Percentiles rank a stretch among this genome's conserved stretches.
Evolutionary conservation across 169 alveolate genomes (phyloP).

Genomic region (Theileria equi): DNA sequence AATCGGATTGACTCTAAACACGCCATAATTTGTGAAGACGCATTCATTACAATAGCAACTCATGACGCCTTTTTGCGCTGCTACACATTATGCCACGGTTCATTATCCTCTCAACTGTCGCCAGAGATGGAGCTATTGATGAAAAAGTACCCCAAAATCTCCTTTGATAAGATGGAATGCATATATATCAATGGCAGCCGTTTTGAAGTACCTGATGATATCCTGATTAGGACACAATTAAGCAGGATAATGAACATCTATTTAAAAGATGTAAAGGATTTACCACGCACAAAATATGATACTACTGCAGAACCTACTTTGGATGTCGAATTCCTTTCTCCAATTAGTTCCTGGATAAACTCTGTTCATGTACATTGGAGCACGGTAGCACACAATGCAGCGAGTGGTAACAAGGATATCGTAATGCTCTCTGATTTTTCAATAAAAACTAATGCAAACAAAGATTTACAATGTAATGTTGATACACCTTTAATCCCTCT

Average conservation of each 20-base stretch:
- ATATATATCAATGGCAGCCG: background rate
- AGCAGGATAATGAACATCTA: background rate
- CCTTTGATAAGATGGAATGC: too few relatives aligned
- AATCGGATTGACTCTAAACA: too few relatives aligned
- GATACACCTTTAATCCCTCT: background rate
- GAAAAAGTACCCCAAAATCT: too few relatives aligned
- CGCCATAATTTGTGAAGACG: too few relatives aligned
- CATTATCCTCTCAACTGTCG: too few relatives aligned
- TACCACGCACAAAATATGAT: background rate
- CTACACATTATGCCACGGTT: too few relatives aligned
- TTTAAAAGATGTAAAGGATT: background rate
- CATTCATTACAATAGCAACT: too few relatives aligned
- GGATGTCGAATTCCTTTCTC: background rate
- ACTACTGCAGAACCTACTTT: background rate
- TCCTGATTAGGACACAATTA: background rate
- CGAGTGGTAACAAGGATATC: background rate
- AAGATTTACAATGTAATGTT: background rate
- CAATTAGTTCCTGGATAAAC: background rate
- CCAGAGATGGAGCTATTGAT: too few relatives aligned
- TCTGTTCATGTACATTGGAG: background rate
- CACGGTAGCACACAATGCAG: background rate
- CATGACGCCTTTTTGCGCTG: too few relatives aligned
- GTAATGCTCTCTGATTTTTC: constrained; percentile 4
- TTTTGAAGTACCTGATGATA: background rate
- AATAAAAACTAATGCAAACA: background rate